Evolutionary conservation across 805 yeast genomes (phyloP), one percentile per base, ranked within the genome.

Genomic region (Ogataea paradorogensis): DNA sequence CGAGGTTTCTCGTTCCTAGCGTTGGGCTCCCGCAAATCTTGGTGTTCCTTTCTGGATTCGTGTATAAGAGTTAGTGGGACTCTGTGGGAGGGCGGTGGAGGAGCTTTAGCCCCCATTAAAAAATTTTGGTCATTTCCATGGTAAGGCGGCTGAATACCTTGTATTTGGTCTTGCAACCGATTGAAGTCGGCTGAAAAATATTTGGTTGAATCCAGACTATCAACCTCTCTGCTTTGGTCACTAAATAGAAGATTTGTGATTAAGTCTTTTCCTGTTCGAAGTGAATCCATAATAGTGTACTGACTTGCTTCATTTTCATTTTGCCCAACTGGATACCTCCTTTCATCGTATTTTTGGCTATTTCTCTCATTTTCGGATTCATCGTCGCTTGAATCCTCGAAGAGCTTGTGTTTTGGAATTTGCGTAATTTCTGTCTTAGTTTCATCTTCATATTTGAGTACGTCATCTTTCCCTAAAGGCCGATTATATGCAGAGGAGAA

Each of bases 331-430:
- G 4, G 25, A 11, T 9, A 23, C n/a, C n/a, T 14, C 15, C 13
- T 26, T 11, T 26, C 28, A 26, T 26, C 15, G 9, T 13, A 13
- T 8, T 10, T 26, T 5, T 26, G 13, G 15, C 15, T 13, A 26
- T 26, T 4, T 4, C 5, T 8, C 9, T 26, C 15, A 26, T 26
- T 13, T 4, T 29, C 22, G 4, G 11, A 33, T 13, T 48, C 55
- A n/a, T 59, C 62, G 41, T 59, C 62, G 29, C 61, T 53, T 13
- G 62, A 52, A 24, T 58, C 63, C 0, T 49, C 53, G 45, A 61
- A 61, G 11, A 61, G 36, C 16, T 45, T 49, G 31, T 51, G 50
- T 21, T 18, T 15, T 21, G 27, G 13, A 11, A 20, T 4, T 14
- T 29, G 29, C 20, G 6, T 18, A 18, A 18, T 18, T 18, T 18